phyloP scores from a whole-genome alignment of 2,329 filamentous ascomycete species.

The Tolypocladium tropicale region DNA sequence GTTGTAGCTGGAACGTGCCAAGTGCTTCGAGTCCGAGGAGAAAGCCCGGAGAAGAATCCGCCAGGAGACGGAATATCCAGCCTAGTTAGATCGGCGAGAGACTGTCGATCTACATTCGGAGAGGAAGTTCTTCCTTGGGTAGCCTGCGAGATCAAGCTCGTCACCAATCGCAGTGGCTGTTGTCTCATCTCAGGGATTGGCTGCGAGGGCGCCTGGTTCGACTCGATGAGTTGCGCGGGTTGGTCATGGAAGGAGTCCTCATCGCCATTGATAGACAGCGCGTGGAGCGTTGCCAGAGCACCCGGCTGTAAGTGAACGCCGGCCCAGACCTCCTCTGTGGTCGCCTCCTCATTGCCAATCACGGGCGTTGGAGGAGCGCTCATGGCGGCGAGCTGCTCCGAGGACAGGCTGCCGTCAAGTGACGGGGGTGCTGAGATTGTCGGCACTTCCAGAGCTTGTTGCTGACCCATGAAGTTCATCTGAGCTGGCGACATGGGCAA shows the following conservation, averaged over 20 bases:
- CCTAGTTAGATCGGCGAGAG: conserved; percentile 62
- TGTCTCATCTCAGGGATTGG: conserved; percentile 35
- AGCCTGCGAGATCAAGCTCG: conserved; percentile 20
- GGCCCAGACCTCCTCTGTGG: conserved; percentile 54
- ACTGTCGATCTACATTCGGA: conserved; percentile 32
- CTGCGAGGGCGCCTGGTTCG: conserved; percentile 21
- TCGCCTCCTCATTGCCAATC: conserved; percentile 44
- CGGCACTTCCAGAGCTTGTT: conserved; percentile 56
- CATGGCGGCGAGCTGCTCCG: conserved; percentile 74
- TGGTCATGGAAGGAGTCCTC: conserved; percentile 44
- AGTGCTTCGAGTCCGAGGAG: conserved; percentile 63
- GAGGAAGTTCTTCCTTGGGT: conserved; percentile 15
- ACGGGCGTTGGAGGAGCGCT: conserved; percentile 81
- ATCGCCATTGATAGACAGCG: conserved; percentile 53
- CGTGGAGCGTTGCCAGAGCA: conserved; percentile 70
- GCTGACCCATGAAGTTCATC: conserved; percentile 57
- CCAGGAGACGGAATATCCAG: conserved; percentile 86
- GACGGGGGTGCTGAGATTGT: conserved; percentile 75
- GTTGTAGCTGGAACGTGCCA: conserved; percentile 59
- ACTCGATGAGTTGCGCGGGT: conserved; percentile 30
- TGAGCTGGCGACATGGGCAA: conserved; percentile 69
- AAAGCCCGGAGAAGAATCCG: conserved; percentile 82
- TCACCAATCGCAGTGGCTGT: conserved; percentile 39
- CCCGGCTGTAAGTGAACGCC: conserved; percentile 68
- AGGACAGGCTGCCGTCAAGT: conserved; percentile 77